Evolutionary conservation across 2,329 filamentous ascomycete genomes (phyloP), one percentile per base, ranked within the genome.

Genomic region (Colletotrichum sp.): DNA sequence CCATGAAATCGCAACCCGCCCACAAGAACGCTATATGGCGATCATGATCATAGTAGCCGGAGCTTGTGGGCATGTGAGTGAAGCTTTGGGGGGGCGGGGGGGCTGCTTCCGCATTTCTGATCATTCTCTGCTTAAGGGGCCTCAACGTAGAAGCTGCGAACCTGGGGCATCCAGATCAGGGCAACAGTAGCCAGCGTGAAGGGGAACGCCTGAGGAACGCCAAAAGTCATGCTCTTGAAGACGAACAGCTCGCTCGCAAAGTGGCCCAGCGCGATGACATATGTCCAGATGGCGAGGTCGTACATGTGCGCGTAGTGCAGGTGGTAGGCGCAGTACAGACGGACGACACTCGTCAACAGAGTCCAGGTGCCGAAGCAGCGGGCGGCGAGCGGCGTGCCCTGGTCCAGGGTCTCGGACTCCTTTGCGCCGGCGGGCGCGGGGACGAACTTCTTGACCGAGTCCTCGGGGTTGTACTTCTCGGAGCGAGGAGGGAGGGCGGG

Each of bases 321-420:
- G 84, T 98, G 89, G 86, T 98, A 98, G 39, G 95, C 95, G 6
- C 95, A 95, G 82, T 98, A 98, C 79, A 96, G 87, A 69, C 96
- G 92, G 60, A 98, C 90, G 67, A 98, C 87, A 75, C 92, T 91
- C 7, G 94, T 93, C 75, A 98, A 88, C 74, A 96, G 90, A 0
- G 96, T 98, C 93, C 96, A 98, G 34, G 95, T 97, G 70, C 94
- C 96, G 84, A 98, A 98, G 24, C 95, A 92, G 78, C 95, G 93
- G 30, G 93, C 93, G 13, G 93, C 93, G 34, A 98, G 91, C 7
- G 94, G 92, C 7, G 95, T 96, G 72, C 95, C 91, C 84, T 92
- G 91, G 81, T 92, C 90, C 73, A 85, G 81, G 60, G 85, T 88
- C 80, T 87, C 87, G 73, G 87, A 83, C 66, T 87, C 86, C 70